These are phyloP conservation scores for Hericium erinaceus DNA, from an alignment of 768 basidiomycete species.

Conservation along the genomic window DNA sequence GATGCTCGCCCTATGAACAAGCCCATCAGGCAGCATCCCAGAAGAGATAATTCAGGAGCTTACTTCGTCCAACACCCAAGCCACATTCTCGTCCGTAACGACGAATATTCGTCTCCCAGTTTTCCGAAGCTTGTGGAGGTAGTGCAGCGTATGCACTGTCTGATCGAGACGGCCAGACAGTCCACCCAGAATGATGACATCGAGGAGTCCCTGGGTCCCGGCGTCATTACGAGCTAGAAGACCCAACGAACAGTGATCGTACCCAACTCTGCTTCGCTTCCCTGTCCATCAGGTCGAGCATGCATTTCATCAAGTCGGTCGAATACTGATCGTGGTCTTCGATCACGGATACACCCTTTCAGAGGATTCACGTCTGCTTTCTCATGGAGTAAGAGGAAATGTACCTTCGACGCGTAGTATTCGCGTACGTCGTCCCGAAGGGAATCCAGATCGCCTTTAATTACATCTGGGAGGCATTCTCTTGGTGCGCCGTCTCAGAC, in stretches of 20 bases:
- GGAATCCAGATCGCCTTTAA: slow-evolving; percentile 94
- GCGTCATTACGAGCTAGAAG: not conserved
- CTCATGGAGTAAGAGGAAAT: slow-evolving; percentile 8
- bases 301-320: slow-evolving; percentile 96
- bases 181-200: slow-evolving; percentile 78
- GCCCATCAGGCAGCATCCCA: not conserved
- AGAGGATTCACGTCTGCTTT: not conserved
- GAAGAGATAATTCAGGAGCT: slow-evolving; percentile 14
- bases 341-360: slow-evolving; percentile 57
- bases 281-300: slow-evolving; percentile 48
- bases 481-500: slow-evolving; percentile 25
- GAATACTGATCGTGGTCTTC: slow-evolving; percentile 68
- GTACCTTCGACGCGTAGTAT: slow-evolving; percentile 57
- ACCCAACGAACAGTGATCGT: not conserved
- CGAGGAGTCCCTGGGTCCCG: slow-evolving; percentile 33
- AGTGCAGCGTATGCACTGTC: slow-evolving; percentile 82
- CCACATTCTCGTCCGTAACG: slow-evolving; percentile 84
- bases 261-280: slow-evolving; percentile 38
- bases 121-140: slow-evolving; percentile 71
- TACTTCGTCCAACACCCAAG: slow-evolving; percentile 81
- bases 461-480: slow-evolving; percentile 64
- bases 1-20: slow-evolving; percentile 67
- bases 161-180: slow-evolving; percentile 90
- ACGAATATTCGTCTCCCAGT: slow-evolving; percentile 53
- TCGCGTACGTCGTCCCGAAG: slow-evolving; percentile 60